Base-by-base conservation (phyloP, 2,329 filamentous ascomycete genomes). In the Ophiocordyceps robertsii region DNA sequence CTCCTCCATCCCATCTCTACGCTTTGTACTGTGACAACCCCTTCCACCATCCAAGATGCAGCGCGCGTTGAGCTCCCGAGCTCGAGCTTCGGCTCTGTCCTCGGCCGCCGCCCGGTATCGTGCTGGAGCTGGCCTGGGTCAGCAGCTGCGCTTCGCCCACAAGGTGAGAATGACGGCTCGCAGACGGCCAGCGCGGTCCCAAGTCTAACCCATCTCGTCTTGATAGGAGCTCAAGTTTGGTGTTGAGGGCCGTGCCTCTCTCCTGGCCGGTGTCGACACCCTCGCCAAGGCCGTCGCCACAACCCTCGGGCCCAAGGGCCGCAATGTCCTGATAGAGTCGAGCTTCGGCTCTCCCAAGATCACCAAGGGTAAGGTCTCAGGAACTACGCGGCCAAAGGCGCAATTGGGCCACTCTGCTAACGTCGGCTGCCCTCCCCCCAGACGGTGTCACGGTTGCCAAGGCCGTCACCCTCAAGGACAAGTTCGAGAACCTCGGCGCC, bases 341-440 rank as follows among this genome's bases (percentile, higher is more conserved):
- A 87, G 86, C 73, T 98, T 95, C 60, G 92, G 92, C 66, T 95
- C 92, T 39, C 92, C 92, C 58, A 98, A 98, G 79, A 98, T 98
- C 68, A 98, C 92, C 58, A 98, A 98, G 75, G 90, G 90, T 95
- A 72, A 49, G 73, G 52, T 2, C 40, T 14, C 16, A 9, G 12
- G 11, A 19, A 19, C 3, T 19, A 1, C n/a, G 11, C 11, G 1
- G 14, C 8, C n/a, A 14, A 17, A 3, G n/a, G 33, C 9, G 12
- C 12, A 32, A 32, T 27, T 27, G 24, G n/a, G 12, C 8, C 7
- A 7, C 12, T 13, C 31, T 32, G 12, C 31, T 32, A 32, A 32
- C 31, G 7, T 32, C 6, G 12, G 10, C 27, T 6, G 35, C 27
- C 4, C 9, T 27, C 29, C 14, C 50, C 30, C 14, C 50, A 89